Evolutionary conservation across 768 basidiomycete species (phyloP).

Genomic region (Pleurotus cornucopiae): DNA sequence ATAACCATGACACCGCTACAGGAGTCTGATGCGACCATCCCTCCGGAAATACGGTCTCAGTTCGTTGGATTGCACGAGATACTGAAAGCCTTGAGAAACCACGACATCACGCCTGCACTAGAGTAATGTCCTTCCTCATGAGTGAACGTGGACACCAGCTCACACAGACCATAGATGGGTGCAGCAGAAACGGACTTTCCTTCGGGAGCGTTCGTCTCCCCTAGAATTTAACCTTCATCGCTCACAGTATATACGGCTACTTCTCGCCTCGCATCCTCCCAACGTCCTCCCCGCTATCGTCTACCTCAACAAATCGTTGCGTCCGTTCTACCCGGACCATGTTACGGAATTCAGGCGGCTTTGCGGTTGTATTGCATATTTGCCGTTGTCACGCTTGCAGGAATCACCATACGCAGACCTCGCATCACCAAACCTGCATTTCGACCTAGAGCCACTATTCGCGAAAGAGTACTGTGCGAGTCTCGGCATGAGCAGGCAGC

Average conservation of each 20-base stretch:
- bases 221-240: conserved; percentile 90
- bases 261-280: conserved; percentile 59
- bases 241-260: conserved; percentile 81
- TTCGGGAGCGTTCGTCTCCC: conserved; percentile 67
- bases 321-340: conserved; percentile 61
- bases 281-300: conserved; percentile 56
- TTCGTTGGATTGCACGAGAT: conserved; percentile 74
- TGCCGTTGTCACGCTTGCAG: conserved; percentile 64
- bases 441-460: conserved; percentile 79
- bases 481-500: conserved; percentile 84
- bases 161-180: conserved; percentile 65
- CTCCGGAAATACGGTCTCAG: conserved; percentile 43
- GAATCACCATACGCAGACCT: conserved; percentile 74
- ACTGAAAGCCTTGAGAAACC: conserved; percentile 57
- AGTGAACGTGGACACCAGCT: not conserved
- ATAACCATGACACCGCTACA: conserved; percentile 21
- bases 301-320: conserved; percentile 69
- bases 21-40: conserved; percentile 65
- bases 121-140: conserved; percentile 39
- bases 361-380: conserved; percentile 62
- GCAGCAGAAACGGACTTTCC: conserved; percentile 55
- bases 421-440: conserved; percentile 65
- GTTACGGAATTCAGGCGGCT: conserved; percentile 64
- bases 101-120: conserved; percentile 76
- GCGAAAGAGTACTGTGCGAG: conserved; percentile 86